Evolutionary conservation across 2,329 filamentous ascomycete species (phyloP).

Genomic region (Raffaelea albimanens): DNA sequence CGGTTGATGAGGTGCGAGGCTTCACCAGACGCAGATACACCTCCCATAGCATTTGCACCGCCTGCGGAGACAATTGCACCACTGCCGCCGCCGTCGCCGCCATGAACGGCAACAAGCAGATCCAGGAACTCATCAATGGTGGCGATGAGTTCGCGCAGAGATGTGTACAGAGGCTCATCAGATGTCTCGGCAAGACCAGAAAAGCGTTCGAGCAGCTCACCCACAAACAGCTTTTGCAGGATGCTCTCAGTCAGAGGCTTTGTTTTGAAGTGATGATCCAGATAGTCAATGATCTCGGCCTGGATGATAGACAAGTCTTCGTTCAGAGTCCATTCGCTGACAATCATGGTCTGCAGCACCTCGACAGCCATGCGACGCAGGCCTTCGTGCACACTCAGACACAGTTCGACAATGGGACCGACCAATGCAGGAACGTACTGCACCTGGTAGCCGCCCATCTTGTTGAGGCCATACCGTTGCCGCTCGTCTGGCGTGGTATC

Average conservation of each 20-base stretch:
- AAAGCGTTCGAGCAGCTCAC: slow-evolving; percentile 75
- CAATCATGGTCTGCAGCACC: slow-evolving; percentile 93
- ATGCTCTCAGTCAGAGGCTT: slow-evolving; percentile 82
- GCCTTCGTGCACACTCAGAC: slow-evolving; percentile 89
- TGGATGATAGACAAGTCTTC: slow-evolving; percentile 87
- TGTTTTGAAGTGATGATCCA: slow-evolving; percentile 83
- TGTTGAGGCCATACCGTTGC: slow-evolving; percentile 65
- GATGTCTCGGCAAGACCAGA: slow-evolving; percentile 55
- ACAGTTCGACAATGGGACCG: slow-evolving; percentile 84
- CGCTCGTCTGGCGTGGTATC: slow-evolving; percentile 76
- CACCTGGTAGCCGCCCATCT: slow-evolving; percentile 93
- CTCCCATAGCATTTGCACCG: neutral
- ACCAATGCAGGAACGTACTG: slow-evolving; percentile 94
- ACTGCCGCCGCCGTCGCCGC: slow-evolving; percentile 52
- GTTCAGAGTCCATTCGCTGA: slow-evolving; percentile 94
- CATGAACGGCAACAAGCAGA: slow-evolving; percentile 81
- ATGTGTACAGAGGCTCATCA: slow-evolving; percentile 65
- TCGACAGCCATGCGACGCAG: slow-evolving; percentile 83
- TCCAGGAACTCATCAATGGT: slow-evolving; percentile 88
- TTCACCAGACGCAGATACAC: slow-evolving; percentile 40
- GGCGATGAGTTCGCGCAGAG: slow-evolving; percentile 67
- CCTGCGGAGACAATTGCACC: no score
- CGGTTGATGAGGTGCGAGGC: slow-evolving; percentile 80
- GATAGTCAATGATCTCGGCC: slow-evolving; percentile 90
- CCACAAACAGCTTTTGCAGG: slow-evolving; percentile 84